A percentile compares a stretch with the other conserved stretches of the same genome.
Evolutionary conservation across 2,329 filamentous ascomycete species (phyloP).

Genomic region (Epichloe sylvatica): DNA sequence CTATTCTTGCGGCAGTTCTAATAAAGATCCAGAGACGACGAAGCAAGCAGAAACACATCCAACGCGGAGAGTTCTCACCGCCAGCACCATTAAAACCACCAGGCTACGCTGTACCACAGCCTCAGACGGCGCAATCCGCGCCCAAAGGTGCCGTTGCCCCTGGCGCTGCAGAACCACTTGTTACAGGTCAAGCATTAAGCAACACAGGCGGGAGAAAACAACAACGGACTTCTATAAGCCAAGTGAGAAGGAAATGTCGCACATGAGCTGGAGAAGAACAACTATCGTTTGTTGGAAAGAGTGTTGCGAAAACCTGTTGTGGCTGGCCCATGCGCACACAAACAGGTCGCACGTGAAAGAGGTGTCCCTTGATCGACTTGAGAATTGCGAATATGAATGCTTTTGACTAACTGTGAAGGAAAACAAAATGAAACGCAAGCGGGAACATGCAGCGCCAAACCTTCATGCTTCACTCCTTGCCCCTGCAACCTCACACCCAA

Average conservation of each 20-base stretch:
- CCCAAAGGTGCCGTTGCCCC: neutral
- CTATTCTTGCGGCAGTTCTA: neutral
- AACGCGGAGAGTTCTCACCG: neutral
- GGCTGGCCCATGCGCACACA: neutral
- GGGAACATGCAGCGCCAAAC: too few relatives aligned
- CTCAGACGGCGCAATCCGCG: neutral
- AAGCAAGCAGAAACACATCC: neutral
- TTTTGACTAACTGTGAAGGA: too few relatives aligned
- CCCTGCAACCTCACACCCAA: too few relatives aligned
- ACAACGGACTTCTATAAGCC: neutral
- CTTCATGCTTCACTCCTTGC: too few relatives aligned
- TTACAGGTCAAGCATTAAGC: too few relatives aligned
- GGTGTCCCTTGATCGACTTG: too few relatives aligned
- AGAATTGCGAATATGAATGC: too few relatives aligned
- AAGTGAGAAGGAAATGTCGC: too few relatives aligned
- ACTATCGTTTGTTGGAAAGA: neutral
- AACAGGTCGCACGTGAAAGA: too few relatives aligned
- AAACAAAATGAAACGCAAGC: too few relatives aligned
- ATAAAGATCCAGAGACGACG: neutral
- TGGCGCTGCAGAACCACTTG: too few relatives aligned
- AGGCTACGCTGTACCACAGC: neutral
- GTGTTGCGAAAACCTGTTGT: neutral
- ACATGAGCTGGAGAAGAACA: too few relatives aligned
- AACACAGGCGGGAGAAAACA: neutral
- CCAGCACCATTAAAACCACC: neutral